Percentiles rank a stretch among this genome's conserved stretches.
Conservation (phyloP, 2,329 filamentous ascomycete species). For the Penicillium sclerotigenum region DNA sequence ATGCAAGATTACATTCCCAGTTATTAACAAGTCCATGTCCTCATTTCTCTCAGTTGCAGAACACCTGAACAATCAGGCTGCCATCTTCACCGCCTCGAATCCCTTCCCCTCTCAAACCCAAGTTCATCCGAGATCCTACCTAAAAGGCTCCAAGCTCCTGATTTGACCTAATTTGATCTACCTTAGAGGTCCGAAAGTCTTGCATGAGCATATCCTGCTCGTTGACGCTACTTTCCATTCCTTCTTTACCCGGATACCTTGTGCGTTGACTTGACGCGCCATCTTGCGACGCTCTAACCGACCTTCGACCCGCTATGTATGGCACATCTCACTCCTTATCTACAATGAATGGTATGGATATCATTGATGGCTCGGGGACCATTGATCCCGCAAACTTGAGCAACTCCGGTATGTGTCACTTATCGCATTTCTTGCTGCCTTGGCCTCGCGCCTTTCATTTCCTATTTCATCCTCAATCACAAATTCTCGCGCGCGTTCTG, state of each 20-base stretch:
- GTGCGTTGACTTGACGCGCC: slow-evolving; percentile 34
- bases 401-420: slow-evolving; percentile 66
- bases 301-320: slow-evolving; percentile 43
- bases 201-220: slow-evolving; percentile 27
- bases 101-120: slow-evolving; percentile 25
- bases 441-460: not conserved
- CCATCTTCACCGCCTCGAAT: slow-evolving; percentile 24
- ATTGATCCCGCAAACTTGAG: slow-evolving; percentile 88
- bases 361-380: slow-evolving; percentile 74
- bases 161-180: slow-evolving; percentile 22
- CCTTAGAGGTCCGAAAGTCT: slow-evolving; percentile 19
- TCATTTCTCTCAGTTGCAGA: not conserved
- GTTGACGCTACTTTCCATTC: slow-evolving; percentile 22
- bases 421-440: slow-evolving; percentile 5
- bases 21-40: not conserved
- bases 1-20: not conserved
- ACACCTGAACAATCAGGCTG: slow-evolving; percentile 6
- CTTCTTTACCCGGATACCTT: slow-evolving; percentile 16
- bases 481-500: slow-evolving; percentile 8
- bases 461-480: slow-evolving; percentile 1
- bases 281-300: slow-evolving; percentile 29
- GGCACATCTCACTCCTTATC: slow-evolving; percentile 49
- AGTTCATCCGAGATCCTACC: slow-evolving; percentile 19
- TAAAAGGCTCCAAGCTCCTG: slow-evolving; percentile 17
- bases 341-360: slow-evolving; percentile 64